phyloP scores from a whole-genome alignment of 345 rosid species.

The Pugionium cornutum region DNA sequence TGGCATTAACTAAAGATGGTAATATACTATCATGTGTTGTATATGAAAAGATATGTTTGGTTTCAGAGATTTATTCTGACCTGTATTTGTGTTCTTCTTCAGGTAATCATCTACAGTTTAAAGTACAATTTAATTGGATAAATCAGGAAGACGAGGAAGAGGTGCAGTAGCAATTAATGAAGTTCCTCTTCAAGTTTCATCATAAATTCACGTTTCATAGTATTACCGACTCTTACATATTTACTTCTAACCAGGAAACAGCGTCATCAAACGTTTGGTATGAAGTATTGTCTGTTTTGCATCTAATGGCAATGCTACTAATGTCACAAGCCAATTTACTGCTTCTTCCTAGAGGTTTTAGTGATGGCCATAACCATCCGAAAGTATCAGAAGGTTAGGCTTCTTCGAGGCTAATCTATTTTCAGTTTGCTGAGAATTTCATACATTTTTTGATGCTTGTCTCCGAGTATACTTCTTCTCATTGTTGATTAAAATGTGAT shows the following conservation, averaged over 20 bases:
- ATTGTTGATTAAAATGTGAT: neutral
- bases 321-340: constrained; percentile 87
- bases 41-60: constrained; percentile 6
- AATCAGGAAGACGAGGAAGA: constrained; percentile 95
- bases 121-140: constrained; percentile 83
- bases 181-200: neutral
- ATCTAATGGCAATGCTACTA: constrained; percentile 91
- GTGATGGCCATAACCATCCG: constrained; percentile 69
- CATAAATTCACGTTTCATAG: too few relatives aligned
- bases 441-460: neutral
- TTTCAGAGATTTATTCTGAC: constrained; percentile 29
- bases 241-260: constrained; percentile 70
- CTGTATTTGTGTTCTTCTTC: constrained; percentile 31
- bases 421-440: constrained; percentile 1
- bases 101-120: constrained; percentile 77
- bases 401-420: constrained; percentile 20
- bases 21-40: constrained; percentile 25
- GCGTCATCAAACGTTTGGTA: constrained; percentile 87
- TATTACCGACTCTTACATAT: constrained; percentile 12
- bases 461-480: neutral
- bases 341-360: constrained; percentile 86
- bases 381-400: constrained; percentile 91
- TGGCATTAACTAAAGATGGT: constrained; percentile 92
- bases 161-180: constrained; percentile 45
- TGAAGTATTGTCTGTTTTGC: constrained; percentile 93